phyloP scores from a whole-genome alignment of 2,329 filamentous ascomycete species.

The Epichloe scottii region DNA sequence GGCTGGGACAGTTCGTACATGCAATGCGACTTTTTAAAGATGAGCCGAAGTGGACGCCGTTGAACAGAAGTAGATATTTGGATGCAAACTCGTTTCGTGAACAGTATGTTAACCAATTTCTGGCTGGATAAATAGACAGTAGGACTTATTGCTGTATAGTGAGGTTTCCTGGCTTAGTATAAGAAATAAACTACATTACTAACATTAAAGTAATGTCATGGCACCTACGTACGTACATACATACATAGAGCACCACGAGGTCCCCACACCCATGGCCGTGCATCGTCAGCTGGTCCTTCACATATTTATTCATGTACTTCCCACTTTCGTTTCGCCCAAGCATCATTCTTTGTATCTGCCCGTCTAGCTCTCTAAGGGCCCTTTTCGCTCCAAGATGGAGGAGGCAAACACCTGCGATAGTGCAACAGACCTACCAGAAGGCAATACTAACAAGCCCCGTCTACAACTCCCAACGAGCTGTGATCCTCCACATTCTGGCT shows the following conservation, averaged over 20 bases:
- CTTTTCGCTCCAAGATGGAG: conserved; percentile 4
- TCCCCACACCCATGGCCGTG: background rate
- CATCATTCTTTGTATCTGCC: background rate
- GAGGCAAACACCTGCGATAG: conserved; percentile 11
- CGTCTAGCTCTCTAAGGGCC: background rate
- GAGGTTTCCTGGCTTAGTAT: no score
- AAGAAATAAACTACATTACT: no score
- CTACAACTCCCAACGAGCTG: conserved; percentile 64
- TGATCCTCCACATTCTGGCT: conserved; percentile 63
- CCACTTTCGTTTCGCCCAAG: no score
- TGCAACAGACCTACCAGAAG: conserved; percentile 10
- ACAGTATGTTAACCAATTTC: conserved; percentile 53
- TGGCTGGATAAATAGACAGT: background rate
- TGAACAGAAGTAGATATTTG: conserved; percentile 68
- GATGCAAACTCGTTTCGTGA: conserved; percentile 69
- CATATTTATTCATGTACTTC: no score
- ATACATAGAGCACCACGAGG: background rate
- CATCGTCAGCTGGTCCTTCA: background rate
- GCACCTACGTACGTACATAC: background rate
- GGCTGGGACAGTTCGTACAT: conserved; percentile 61
- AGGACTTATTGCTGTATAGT: no score
- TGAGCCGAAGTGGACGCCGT: conserved; percentile 93
- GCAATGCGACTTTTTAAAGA: conserved; percentile 97
- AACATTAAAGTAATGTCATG: background rate
- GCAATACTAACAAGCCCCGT: conserved; percentile 13